Evolutionary conservation across 768 basidiomycete genomes (phyloP), one percentile per base, ranked within the genome.

Genomic region (Suillus plorans): DNA sequence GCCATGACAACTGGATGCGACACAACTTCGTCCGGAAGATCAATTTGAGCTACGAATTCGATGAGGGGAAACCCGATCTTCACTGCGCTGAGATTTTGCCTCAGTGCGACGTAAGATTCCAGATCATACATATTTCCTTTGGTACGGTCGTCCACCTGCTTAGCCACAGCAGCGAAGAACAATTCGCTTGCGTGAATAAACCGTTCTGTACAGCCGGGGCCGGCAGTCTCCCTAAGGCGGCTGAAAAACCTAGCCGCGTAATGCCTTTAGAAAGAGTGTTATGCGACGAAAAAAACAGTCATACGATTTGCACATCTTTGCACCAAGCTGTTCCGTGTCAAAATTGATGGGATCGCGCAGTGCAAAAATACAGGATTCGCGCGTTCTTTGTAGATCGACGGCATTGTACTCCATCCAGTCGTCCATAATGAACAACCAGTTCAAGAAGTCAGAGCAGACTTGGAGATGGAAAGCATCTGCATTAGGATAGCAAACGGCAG

Each of bases 361-460:
- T 31, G 72, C 74, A 14, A 64, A 61, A 52, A 77, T 75, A 61
- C 72, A 77, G 49, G 52, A 61, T 28, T 71, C 66, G 5, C 69
- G 69, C 74, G 72, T 69, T 1, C 69, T 70, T 64, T 73, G 71
- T 16, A 72, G 72, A 53, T 75, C 67, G 5, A 59, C 66, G 47
- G 69, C 71, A 55, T 71, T 71, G 37, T 68, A 74, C 44, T 79
- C 81, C 39, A 78, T 70, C 74, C 80, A 75, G 65, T 80, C 79
- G 68, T 82, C 80, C 64, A 80, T 70, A 45, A 78, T 77, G 53
- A 82, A 81, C 39, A 80, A 66, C 68, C 73, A 79, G 67, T 75
- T 78, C 84, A 90, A 84, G 69, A 88, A 90, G 74, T 91, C 89
- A 5, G 85, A 84, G 66, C 87, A 82, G 66, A 88, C 83, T 37